These are phyloP conservation scores for Mycena epipterygia DNA, from an alignment of 768 basidiomycete species.

Conservation along the genomic window DNA sequence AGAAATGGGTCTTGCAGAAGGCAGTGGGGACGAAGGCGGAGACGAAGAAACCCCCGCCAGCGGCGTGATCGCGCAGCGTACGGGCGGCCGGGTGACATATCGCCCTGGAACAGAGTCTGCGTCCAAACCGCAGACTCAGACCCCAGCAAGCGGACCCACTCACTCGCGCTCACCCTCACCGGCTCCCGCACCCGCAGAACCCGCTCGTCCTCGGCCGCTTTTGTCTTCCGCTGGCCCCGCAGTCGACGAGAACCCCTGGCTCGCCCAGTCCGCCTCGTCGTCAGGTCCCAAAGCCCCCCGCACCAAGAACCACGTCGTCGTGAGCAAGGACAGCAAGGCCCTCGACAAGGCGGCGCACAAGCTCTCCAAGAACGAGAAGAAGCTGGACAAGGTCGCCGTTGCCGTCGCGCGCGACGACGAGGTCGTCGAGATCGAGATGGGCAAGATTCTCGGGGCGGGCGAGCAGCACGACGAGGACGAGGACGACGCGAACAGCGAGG, in stretches of 20 bases:
- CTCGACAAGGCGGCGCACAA: conserved; percentile 79
- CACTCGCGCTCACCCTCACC: conserved; percentile 30
- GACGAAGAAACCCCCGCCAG: conserved; percentile 47
- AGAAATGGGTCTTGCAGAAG: conserved; percentile 67
- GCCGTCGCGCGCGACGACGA: conserved; percentile 81
- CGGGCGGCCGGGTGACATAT: conserved; percentile 76
- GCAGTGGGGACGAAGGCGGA: conserved; percentile 45
- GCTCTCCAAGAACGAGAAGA: conserved; percentile 75
- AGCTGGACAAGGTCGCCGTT: conserved; percentile 64
- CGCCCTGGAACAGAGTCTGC: conserved; percentile 60
- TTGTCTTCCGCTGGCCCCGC: conserved; percentile 38
- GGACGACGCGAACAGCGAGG: conserved; percentile 73
- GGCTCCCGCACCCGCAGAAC: conserved; percentile 13
- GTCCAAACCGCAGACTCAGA: conserved; percentile 10
- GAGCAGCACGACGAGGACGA: conserved; percentile 55
- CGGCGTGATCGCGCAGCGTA: conserved; percentile 65
- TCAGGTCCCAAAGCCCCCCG: conserved; percentile 64
- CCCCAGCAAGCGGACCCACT: background rate
- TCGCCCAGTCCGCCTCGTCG: conserved; percentile 54
- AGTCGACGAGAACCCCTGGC: conserved; percentile 83
- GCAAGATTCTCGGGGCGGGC: conserved; percentile 58
- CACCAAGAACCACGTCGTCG: conserved; percentile 80
- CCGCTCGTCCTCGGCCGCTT: conserved; percentile 32
- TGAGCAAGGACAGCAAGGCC: conserved; percentile 75
- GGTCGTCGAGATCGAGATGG: conserved; percentile 79